phyloP scores from a whole-genome alignment of 2,329 filamentous ascomycete species.

The Phialemoniopsis sp. region DNA sequence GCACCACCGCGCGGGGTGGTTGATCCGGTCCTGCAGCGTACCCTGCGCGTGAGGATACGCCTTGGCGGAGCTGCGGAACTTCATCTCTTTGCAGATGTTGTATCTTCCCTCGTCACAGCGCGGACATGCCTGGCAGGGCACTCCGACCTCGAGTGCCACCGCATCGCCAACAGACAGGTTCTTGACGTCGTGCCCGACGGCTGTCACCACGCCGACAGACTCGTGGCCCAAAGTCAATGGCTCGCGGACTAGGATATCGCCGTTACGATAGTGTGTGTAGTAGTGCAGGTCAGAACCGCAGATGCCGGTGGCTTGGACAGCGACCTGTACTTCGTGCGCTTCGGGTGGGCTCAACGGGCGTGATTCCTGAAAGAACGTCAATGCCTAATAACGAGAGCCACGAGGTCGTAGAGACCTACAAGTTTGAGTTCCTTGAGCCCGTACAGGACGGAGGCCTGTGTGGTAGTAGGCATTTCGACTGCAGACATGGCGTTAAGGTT shows the following conservation, averaged over 20 bases:
- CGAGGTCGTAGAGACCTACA: conserved; percentile 26
- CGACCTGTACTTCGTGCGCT: conserved; percentile 53
- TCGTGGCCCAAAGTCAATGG: conserved; percentile 57
- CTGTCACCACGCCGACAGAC: conserved; percentile 55
- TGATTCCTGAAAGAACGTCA: conserved; percentile 36
- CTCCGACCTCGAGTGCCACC: conserved; percentile 64
- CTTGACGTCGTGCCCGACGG: conserved; percentile 53
- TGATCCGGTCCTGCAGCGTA: conserved; percentile 19
- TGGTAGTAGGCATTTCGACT: too few relatives aligned
- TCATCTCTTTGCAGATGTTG: conserved; percentile 24
- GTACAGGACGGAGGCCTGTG: conserved; percentile 45
- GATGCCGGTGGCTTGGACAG: conserved; percentile 56
- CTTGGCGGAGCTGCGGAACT: conserved; percentile 18
- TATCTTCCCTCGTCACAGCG: conserved; percentile 30
- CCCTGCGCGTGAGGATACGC: conserved; percentile 19
- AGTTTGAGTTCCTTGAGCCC: conserved; percentile 42
- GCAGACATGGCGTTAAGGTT: too few relatives aligned
- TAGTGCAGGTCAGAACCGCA: conserved; percentile 60
- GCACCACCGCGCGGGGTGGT: conserved; percentile 19
- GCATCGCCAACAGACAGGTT: conserved; percentile 60
- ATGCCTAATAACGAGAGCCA: conserved; percentile 2
- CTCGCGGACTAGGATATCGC: conserved; percentile 51
- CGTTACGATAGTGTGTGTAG: conserved; percentile 33
- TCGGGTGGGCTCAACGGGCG: conserved; percentile 46
- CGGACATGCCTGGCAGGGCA: conserved; percentile 45